Percentiles rank a stretch among this genome's conserved stretches.
These are phyloP conservation scores for Decorospora gaudefroyi DNA, from an alignment of 2,329 filamentous ascomycete species.

Conservation along the genomic window DNA sequence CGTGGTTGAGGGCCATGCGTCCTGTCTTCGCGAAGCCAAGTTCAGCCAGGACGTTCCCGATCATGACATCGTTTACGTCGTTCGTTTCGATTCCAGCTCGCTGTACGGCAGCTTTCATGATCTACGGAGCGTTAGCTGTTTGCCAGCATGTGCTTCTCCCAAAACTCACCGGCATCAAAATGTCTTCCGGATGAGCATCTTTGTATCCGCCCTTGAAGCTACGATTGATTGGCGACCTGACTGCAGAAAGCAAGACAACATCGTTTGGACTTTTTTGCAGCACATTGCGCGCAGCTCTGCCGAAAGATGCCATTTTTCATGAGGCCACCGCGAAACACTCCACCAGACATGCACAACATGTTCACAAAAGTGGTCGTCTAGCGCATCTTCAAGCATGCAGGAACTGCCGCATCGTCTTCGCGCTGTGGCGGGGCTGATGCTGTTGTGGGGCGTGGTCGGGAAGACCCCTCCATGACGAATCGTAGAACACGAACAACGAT, in stretches of 20 bases:
- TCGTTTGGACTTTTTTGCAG: conserved; percentile 90
- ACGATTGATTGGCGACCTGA: conserved; percentile 86
- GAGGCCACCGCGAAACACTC: neutral
- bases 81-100: conserved; percentile 32
- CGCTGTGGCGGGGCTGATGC: conserved; percentile 37
- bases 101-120: conserved; percentile 65
- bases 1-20: conserved; percentile 83
- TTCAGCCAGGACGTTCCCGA: conserved; percentile 78
- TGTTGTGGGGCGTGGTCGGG: conserved; percentile 38
- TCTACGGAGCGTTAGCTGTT: conserved; percentile 61
- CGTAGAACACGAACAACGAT: conserved; percentile 13
- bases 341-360: conserved; percentile 5
- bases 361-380: conserved; percentile 1
- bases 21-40: conserved; percentile 86
- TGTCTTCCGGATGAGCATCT: conserved; percentile 85
- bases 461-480: conserved; percentile 40
- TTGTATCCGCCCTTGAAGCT: conserved; percentile 91
- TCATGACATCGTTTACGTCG: conserved; percentile 38
- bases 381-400: conserved; percentile 14
- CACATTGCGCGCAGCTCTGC: conserved; percentile 57
- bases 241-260: conserved; percentile 88
- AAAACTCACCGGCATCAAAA: conserved; percentile 63
- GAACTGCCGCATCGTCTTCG: conserved; percentile 30
- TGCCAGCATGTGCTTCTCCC: conserved; percentile 64
- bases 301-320: conserved; percentile 36